Evolutionary conservation across 495 filamentous ascomycete genomes (phyloP).

Genomic region (Tuber microsphaerosporum): DNA sequence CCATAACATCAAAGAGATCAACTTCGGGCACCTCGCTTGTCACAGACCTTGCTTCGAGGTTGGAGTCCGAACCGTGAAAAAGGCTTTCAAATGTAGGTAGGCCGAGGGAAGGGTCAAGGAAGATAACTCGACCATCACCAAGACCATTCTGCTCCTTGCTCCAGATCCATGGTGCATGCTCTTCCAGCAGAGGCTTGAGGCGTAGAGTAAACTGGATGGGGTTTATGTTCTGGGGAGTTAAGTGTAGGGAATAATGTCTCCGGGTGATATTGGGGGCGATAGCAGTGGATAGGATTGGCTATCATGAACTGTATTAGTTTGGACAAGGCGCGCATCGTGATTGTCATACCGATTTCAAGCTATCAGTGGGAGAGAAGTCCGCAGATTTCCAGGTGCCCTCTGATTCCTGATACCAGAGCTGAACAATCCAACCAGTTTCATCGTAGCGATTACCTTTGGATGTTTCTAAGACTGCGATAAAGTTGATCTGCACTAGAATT

Average conservation of each 20-base stretch:
- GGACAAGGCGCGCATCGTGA: not conserved
- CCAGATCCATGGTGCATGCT: constrained; percentile 33
- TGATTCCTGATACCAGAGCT: constrained; percentile 35
- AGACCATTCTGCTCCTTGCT: constrained; percentile 30
- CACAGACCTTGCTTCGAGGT: constrained; percentile 11
- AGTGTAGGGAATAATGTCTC: constrained; percentile 24
- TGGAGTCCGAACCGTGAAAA: constrained; percentile 28
- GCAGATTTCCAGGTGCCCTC: constrained; percentile 21
- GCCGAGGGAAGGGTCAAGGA: constrained; percentile 1
- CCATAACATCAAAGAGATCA: constrained; percentile 30
- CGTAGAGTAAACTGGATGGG: constrained; percentile 36
- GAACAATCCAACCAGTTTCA: constrained; percentile 23
- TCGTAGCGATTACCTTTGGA: constrained; percentile 16
- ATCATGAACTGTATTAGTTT: not conserved
- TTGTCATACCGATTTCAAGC: not conserved
- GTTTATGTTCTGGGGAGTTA: constrained; percentile 4
- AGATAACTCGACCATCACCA: constrained; percentile 31
- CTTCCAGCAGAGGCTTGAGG: constrained; percentile 12
- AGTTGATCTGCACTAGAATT: constrained; percentile 19
- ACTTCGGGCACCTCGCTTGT: constrained; percentile 29
- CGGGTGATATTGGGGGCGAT: not conserved
- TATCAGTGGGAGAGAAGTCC: constrained; percentile 22
- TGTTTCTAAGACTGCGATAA: constrained; percentile 27
- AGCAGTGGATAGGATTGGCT: not conserved
- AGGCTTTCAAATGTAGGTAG: constrained; percentile 20